Evolutionary conservation across 371 early-diverging fungal species (phyloP).

Genomic region (Haplosporangium sp.): DNA sequence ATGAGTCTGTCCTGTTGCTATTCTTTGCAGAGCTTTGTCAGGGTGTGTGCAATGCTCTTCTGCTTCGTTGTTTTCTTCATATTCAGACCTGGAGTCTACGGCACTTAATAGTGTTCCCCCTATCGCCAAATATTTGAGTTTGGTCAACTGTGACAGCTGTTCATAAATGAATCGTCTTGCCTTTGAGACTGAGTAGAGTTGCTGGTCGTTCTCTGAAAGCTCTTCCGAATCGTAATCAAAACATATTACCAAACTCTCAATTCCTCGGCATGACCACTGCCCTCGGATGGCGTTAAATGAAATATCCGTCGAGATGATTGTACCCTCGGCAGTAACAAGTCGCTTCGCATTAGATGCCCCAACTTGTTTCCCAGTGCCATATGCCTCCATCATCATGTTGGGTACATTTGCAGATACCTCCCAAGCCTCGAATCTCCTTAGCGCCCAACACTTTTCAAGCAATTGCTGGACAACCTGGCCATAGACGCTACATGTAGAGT

Average conservation of each 20-base stretch:
- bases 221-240: conserved; percentile 15
- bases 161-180: conserved; percentile 41
- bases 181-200: conserved; percentile 7
- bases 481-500: conserved; percentile 4
- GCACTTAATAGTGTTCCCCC: not conserved
- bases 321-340: not conserved
- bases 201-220: conserved; percentile 11
- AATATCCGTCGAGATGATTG: not conserved
- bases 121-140: conserved; percentile 22
- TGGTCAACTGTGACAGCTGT: conserved; percentile 30
- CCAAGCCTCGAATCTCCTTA: conserved; percentile 26
- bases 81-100: not conserved
- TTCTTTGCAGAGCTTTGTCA: not conserved
- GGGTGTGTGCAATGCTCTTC: not conserved
- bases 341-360: not conserved
- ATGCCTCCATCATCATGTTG: conserved; percentile 32
- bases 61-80: not conserved
- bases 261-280: conserved; percentile 27
- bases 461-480: conserved; percentile 26
- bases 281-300: not conserved
- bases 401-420: conserved; percentile 15
- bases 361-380: not conserved
- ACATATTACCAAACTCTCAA: conserved; percentile 17
- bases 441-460: conserved; percentile 13
- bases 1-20: too few relatives aligned